Evolutionary conservation across 2,329 filamentous ascomycete genomes (phyloP), one percentile per base, ranked within the genome.

Genomic region (Aspergillus eucalypticola): DNA sequence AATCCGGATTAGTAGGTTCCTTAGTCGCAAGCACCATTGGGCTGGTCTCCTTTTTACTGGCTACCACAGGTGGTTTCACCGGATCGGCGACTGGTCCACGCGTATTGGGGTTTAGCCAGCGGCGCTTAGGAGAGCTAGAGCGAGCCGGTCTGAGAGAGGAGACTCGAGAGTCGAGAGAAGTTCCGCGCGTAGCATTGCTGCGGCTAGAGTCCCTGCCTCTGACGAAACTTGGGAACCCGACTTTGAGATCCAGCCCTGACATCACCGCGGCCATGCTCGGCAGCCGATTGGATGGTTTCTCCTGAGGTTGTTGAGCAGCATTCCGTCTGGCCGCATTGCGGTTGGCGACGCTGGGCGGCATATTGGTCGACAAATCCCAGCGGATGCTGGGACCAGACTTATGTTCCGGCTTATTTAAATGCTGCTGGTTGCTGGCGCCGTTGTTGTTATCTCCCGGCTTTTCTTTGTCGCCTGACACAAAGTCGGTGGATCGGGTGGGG

Each of bases 11-110:
- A 13, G 41, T 15, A 44, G 46, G 46, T 8, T 50, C 25, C 25
- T 54, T 88, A 70, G 92, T 91, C 3, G 89, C 88, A 64, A 81
- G 88, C 60, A 83, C 86, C 75, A 27, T 32, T 17, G 46, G 46
- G 46, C n/a, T 50, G 41, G 90, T 84, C 70, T 92, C 88, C 50
- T 84, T 82, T 10, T 86, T 87, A 56, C 86, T 86, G 44, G 86
- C 83, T 3, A 90, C 80, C 48, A 86, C 79, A 13, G 84, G 77
- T 48, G 84, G 77, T 48, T 77, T 81, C 72, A 71, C 71, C 32
- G 72, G 64, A 64, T 72, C 64, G 63, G 65, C 68, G 69, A 44
- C 17, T 8, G 68, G 78, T 72, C 64, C 78, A 75, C 76, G 77
- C 2, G 84, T 83, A 64, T 79, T 83, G n/a, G 79, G 72, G 48